Conservation (phyloP, 106 monocot species). For the Vanilla planifolia region DNA sequence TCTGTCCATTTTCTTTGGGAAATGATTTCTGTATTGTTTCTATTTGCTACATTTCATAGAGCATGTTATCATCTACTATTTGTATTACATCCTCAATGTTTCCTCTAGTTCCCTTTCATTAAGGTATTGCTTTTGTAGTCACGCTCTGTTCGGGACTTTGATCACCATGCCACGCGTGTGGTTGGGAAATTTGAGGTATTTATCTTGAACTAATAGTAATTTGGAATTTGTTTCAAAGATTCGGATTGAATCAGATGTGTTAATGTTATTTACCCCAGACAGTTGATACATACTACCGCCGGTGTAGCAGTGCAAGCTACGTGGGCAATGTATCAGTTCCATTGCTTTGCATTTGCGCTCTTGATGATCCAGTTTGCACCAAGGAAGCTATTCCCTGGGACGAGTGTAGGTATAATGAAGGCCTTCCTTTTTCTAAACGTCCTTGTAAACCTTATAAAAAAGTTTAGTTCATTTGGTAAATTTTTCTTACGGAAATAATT, state of each 20-base stretch:
- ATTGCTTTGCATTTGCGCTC: constrained; percentile 75
- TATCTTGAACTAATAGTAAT: neutral
- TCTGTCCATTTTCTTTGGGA: no score
- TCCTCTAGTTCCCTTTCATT: neutral
- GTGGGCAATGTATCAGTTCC: constrained; percentile 65
- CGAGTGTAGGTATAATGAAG: constrained; percentile 64
- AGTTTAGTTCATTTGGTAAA: neutral
- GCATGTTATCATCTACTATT: no score
- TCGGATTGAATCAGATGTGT: neutral
- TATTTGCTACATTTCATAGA: no score
- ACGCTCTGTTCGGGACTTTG: constrained; percentile 76
- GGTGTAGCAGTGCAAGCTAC: constrained; percentile 68
- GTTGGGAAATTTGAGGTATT: constrained; percentile 86
- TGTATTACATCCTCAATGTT: no score
- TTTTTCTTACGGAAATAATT: neutral
- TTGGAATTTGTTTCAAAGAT: neutral
- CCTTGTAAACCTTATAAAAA: neutral
- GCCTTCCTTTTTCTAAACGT: neutral
- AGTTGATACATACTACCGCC: constrained; percentile 89
- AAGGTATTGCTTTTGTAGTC: constrained; percentile 29
- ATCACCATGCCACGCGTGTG: constrained; percentile 75
- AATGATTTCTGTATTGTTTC: no score
- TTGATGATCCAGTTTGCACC: constrained; percentile 96
- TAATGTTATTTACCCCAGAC: constrained; percentile 43
- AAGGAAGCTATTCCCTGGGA: constrained; percentile 99